phyloP scores from a whole-genome alignment of 306 rosid species.

The Nissolia schottii region DNA sequence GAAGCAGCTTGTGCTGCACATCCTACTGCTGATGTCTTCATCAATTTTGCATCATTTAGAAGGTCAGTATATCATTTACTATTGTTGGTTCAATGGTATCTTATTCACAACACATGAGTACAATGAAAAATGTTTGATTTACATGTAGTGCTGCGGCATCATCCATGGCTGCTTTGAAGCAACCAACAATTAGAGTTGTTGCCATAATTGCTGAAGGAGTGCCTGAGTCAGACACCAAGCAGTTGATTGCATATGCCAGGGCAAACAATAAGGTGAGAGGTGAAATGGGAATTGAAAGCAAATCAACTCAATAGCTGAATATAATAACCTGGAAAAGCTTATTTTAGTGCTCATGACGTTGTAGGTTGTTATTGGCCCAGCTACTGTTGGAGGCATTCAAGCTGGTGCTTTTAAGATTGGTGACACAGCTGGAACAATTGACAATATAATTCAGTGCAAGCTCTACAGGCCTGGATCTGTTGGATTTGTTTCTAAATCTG shows the following conservation, averaged over 20 bases:
- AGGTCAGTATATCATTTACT: conserved; percentile 47
- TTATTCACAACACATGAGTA: not conserved
- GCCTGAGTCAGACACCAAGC: conserved; percentile 88
- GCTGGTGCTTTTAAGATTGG: conserved; percentile 99
- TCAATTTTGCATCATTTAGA: conserved; percentile 95
- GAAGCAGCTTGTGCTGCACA: conserved; percentile 96
- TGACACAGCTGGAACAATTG: conserved; percentile 99
- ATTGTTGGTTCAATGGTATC: conserved; percentile 1
- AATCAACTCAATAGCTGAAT: conserved; percentile 10
- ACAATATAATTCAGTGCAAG: conserved; percentile 89
- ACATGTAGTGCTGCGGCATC: conserved; percentile 93
- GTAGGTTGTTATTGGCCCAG: conserved; percentile 96
- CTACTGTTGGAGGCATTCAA: conserved; percentile 99
- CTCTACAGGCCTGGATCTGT: conserved; percentile 99
- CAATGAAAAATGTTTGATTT: not conserved
- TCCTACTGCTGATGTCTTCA: conserved; percentile 98
- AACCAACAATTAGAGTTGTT: conserved; percentile 89
- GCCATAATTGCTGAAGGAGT: conserved; percentile 99
- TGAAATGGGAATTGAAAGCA: conserved; percentile 3
- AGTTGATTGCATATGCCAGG: conserved; percentile 91
- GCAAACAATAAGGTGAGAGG: conserved; percentile 82
- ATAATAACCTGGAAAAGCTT: conserved; percentile 10
- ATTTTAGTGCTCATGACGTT: conserved; percentile 27
- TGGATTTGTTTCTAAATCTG: conserved; percentile 99
- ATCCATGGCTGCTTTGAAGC: conserved; percentile 86